These are phyloP conservation scores for Pyronema omphalodes DNA, from an alignment of 495 filamentous ascomycete genomes.

Conservation along the genomic window DNA sequence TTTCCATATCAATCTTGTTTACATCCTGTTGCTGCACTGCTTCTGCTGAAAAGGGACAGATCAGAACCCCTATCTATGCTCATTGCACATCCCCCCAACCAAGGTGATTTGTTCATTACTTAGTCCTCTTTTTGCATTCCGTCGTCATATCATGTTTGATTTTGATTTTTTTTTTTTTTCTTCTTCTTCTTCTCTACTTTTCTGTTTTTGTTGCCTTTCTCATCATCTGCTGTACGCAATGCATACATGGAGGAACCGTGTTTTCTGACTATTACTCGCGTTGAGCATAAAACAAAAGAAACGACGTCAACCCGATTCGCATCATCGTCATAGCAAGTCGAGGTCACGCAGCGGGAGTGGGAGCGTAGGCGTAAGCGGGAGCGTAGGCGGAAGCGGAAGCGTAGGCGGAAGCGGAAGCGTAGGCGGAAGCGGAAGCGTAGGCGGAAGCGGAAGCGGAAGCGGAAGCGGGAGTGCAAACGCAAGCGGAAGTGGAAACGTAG, in stretches of 20 bases:
- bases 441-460: no score
- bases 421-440: no score
- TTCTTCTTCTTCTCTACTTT: background rate
- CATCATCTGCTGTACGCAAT: slow-evolving; percentile 13
- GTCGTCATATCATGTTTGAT: background rate
- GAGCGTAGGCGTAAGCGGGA: no score
- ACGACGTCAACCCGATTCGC: slow-evolving; percentile 24
- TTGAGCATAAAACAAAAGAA: slow-evolving; percentile 26
- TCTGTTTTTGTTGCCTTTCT: slow-evolving; percentile 12
- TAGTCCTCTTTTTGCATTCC: background rate
- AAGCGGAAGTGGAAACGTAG: no score
- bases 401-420: no score
- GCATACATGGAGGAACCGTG: slow-evolving; percentile 14
- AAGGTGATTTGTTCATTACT: background rate
- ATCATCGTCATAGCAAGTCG: slow-evolving; percentile 18
- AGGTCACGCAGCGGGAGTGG: slow-evolving; percentile 14
- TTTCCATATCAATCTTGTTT: no score
- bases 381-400: no score
- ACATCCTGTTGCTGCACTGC: no score
- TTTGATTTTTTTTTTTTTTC: slow-evolving; percentile 6
- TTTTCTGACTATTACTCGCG: slow-evolving; percentile 19
- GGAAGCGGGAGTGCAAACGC: no score
- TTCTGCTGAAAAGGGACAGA: no score
- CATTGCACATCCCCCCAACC: no score
- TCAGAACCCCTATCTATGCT: no score